Evolutionary conservation across 768 basidiomycete genomes (phyloP), one percentile per base, ranked within the genome.

Genomic region (Macrolepiota albuminosa): DNA sequence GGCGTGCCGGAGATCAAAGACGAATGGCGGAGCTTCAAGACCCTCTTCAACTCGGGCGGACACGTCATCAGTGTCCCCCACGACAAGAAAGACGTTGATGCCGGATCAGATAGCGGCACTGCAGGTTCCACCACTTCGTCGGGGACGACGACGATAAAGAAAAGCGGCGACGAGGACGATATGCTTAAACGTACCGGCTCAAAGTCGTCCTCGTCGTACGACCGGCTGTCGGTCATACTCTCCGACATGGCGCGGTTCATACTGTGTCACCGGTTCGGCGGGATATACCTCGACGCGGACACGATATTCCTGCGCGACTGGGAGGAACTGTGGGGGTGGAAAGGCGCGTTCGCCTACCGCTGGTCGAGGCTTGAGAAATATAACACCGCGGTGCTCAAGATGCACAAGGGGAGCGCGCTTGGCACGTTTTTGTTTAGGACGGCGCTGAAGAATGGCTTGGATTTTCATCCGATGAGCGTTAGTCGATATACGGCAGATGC

Each of bases 181-280:
- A 68, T 79, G 48, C 58, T 79, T 6, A 90, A 95, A 66, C 89
- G 93, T 36, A 84, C 93, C 2, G 95, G 95, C 4, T 95, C 95
- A 10, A 89, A 91, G 63, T 95, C 93, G 0, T 85, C 88, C 26
- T 82, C 83, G 16, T 88, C 91, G 31, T 98, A 97, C 71, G 95
- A 98, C 72, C 83, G 92, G 33, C 78, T 96, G 36, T 93, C 91
- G 13, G 93, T 95, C 69, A 94, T 96, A 63, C 79, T 97, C 39
- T 95, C 93, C 9, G 95, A 97, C 72, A 92, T 96, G 88, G 95
- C 93, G 24, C 89, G 95, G n/a, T 98, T 97, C 75, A 85, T 97
- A 53, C 80, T 98, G 11, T 93, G 91, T 56, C 92, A 97, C 71
- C 88, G 93, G 7, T 97, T 91, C 68, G 95, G 95, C 26, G 95